Base-by-base conservation (phyloP, 345 rosid species). In the Excoecaria cochinchinensis region DNA sequence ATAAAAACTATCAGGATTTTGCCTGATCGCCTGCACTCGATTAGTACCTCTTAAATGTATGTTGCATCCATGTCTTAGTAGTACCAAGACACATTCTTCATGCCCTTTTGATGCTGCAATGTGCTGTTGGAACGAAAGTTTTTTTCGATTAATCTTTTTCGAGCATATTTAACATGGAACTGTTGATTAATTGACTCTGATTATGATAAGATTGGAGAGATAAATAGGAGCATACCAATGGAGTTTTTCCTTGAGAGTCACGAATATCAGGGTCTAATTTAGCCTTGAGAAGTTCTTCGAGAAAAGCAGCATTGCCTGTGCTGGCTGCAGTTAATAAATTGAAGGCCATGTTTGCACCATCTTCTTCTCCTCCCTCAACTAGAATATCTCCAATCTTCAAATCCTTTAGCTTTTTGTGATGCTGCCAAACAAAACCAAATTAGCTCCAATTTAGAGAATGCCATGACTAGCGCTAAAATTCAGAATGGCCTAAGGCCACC, bases 101-200 rank as follows among this genome's bases (percentile, higher is more conserved):
- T 89, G 91, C 73, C 98, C 98, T 77, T 80, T 85, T 4, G 94
- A 86, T 79, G 97, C 97, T 62, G 97, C 97, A 73, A 94, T 76
- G 77, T 92, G 98, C 97, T 94, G 91, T 76, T 65, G 50, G 69
- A 73, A 67, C 64, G 73, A 14, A 77, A 2, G 75, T 48, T 36
- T 66, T 12, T 71, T 36, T 21, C 0, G 42, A 78, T 14, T 61
- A 59, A 9, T 22, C 9, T 24, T 21, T 59, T 1, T 22, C 24
- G 11, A 31, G 19, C 25, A 56, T 24, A 19, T 4, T 4, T 17
- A 56, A 5, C 7, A 74, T 40, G 70, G 40, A 53, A 39, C 15
- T 15, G 15, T 42, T 58, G 8, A 13, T 15, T 2, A 12, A 14
- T 71, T 24, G 15, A 9, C 1, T 71, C 13, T 2, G 14, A 4